These are phyloP conservation scores for Puccinia polysora DNA, from an alignment of 1,284 basidiomycete species.

Conservation along the genomic window DNA sequence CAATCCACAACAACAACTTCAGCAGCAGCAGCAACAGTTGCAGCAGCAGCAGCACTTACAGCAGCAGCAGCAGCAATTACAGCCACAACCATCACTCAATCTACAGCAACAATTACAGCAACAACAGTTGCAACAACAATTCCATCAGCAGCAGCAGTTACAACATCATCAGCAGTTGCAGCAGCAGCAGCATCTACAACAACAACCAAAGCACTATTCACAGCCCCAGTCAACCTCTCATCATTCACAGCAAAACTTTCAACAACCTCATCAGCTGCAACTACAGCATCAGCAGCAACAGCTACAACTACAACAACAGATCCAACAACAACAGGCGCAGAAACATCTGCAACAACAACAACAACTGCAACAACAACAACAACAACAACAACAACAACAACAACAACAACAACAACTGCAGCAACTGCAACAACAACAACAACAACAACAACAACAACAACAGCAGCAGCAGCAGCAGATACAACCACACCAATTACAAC, in stretches of 20 bases:
- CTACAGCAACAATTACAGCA: neutral
- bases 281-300: slow-evolving; percentile 12
- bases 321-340: slow-evolving; percentile 14
- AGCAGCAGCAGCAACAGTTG: no score
- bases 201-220: neutral
- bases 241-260: neutral
- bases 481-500: slow-evolving; percentile 17
- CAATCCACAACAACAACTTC: neutral
- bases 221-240: no score
- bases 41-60: slow-evolving; percentile 14
- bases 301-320: slow-evolving; percentile 2
- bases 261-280: slow-evolving; percentile 8
- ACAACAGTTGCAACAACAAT: neutral
- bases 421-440: slow-evolving; percentile 16
- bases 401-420: slow-evolving; percentile 14
- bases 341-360: slow-evolving; percentile 29
- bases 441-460: slow-evolving; percentile 20
- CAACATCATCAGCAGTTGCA: neutral
- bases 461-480: slow-evolving; percentile 22
- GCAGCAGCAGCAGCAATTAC: neutral
- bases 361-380: slow-evolving; percentile 13
- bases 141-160: neutral
- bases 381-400: slow-evolving; percentile 37
- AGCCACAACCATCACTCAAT: neutral
- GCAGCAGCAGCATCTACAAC: neutral